Evolutionary conservation across 495 filamentous ascomycete genomes (phyloP), one percentile per base, ranked within the genome.

Genomic region (Xylaria bambusicola): DNA sequence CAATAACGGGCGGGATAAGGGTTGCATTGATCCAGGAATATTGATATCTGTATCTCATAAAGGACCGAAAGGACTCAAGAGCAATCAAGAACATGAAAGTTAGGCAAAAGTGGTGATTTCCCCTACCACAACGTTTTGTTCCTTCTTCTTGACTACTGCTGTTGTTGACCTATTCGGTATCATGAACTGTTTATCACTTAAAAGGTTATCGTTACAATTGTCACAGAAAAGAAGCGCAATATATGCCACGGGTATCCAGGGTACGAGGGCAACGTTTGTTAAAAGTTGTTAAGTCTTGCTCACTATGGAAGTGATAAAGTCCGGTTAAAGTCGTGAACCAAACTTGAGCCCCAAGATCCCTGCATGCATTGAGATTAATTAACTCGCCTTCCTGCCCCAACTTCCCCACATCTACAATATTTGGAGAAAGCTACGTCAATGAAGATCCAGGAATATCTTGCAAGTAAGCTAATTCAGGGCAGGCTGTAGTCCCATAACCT

Each of bases 231-330:
- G n/a, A n/a, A n/a, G n/a, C n/a, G n/a, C n/a, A n/a, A n/a, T n/a
- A n/a, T n/a, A n/a, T 47, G 10, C 29, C n/a, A 42, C 17, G 17
- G 4, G 31, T 10, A n/a, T 6, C 15, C 27, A 47, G 21, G 31
- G 35, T 38, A 44, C 46, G 46, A 47, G 51, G 41, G 45, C 21
- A 40, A 8, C 21, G 31, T 49, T n/a, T 36, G 44, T 38, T 44
- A 58, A 44, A 23, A 27, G 20, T 35, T 23, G 23, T 33, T 24
- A 52, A 13, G 9, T 44, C 18, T 49, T 52, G 56, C 56, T 50
- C 33, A 51, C 51, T 58, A 23, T 23, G 47, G 56, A 58, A 58
- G 40, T 58, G 46, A 58, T 58, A 52, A 48, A 20, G n/a, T 20
- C 35, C 46, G 46, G 56, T 23, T 51, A 50, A 58, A 51, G 54